Evolutionary conservation across 1,139 yeast species (phyloP), one percentile per base, ranked within the genome.

Genomic region (Yamadazyma atlantica): DNA sequence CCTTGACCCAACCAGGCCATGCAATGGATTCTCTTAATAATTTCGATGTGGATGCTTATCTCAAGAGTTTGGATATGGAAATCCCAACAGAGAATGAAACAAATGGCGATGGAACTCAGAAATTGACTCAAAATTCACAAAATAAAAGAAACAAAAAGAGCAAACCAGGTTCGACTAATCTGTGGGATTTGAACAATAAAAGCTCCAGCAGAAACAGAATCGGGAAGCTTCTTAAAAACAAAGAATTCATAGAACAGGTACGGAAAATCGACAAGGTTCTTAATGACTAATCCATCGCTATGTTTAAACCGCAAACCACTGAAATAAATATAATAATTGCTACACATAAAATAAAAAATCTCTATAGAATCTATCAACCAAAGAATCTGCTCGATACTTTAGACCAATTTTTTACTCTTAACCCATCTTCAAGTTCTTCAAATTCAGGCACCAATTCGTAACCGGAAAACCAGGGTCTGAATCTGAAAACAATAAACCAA

Each of bases 331-430:
- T 23, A 23, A 23, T 10, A 23, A 23, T n/a, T n/a, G n/a, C n/a
- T n/a, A n/a, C n/a, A n/a, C n/a, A n/a, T n/a, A n/a, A n/a, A n/a
- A n/a, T n/a, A n/a, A n/a, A n/a, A n/a, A 23, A 8, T 23, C 12
- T 21, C 32, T 12, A n/a, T 29, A 5, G 8, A 21, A 15, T 30
- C 27, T 30, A 30, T 23, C 21, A 21, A 19, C 25, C 27, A 19
- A 30, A 30, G 19, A 8, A 30, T 11, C 44, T 32, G 4, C 33
- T 27, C 3, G 44, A 27, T 16, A 46, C 42, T 34, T 42, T 46
- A 7, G 27, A 39, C 87, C 87, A 82, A 40, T 62, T 57, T 46
- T 76, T 78, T 5, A 80, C 65, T 2, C 62, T 62, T 34, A 81
- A 56, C 0, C 87, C 87, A 55, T 82, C 87, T 1, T 64, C 65